phyloP scores from a whole-genome alignment of 371 early-diverging fungal genomes.

The Actinomucor elegans region DNA sequence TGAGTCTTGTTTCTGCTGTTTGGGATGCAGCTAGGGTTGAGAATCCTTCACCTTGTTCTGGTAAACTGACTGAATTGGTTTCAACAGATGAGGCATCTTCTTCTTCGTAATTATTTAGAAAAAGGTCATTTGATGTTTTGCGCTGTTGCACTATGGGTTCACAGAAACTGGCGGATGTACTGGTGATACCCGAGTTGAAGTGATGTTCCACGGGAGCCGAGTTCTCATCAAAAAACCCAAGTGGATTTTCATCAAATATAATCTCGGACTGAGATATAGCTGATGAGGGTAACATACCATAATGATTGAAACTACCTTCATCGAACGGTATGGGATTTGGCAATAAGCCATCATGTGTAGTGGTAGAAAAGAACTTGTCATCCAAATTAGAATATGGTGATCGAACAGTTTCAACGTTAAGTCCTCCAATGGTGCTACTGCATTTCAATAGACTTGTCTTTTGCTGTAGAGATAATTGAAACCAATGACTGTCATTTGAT shows the following conservation, averaged over 20 bases:
- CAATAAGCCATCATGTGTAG: neutral
- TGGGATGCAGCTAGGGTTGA: neutral
- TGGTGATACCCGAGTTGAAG: conserved; percentile 13
- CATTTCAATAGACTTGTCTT: neutral
- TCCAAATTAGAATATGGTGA: neutral
- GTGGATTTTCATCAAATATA: neutral
- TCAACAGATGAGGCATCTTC: no score
- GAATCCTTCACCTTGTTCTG: neutral
- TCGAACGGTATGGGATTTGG: no score
- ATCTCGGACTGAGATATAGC: neutral
- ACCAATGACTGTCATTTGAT: neutral
- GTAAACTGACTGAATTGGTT: no score
- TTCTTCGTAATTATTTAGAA: no score
- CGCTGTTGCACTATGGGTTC: neutral
- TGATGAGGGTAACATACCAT: neutral
- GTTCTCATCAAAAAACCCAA: conserved; percentile 1
- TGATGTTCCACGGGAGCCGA: no score
- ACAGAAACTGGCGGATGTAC: neutral
- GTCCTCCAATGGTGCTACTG: neutral
- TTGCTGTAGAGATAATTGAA: neutral
- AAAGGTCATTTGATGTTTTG: neutral
- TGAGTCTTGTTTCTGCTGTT: neutral
- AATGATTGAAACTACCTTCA: neutral
- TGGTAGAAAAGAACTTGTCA: neutral
- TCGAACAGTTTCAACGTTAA: neutral